Evolutionary conservation across 495 filamentous ascomycete species (phyloP), one percentile per base, ranked within the genome.

Genomic region (Hyaloscypha hepaticicola): DNA sequence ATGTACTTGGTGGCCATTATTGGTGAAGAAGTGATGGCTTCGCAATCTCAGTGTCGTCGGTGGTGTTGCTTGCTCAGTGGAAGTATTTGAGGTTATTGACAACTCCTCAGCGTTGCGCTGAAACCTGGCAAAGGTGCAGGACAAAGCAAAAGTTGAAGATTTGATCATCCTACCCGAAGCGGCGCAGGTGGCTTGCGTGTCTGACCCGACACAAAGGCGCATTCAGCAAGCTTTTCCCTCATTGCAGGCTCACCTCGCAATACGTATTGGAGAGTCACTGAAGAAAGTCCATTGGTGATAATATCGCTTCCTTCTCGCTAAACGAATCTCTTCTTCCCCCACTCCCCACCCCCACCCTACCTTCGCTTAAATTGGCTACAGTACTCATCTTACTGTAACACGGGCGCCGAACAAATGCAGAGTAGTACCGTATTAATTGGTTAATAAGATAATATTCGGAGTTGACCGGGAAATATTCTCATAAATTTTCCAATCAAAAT

Each of bases 1-100:
- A 65, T 38, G 58, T 41, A 66, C 51, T 38, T 33, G 6, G 59
- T 62, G 2, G 62, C 61, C 64, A 67, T 70, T 38, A 60, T 65
- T 53, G 21, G 22, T 53, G 8, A 25, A 53, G 1, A 53, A 8
- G 25, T 5, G 53, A 28, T 5, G 22, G 22, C 14, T 33, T 57
- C 19, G 53, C 19, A 3, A 8, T 57, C 11, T 24, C 28, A 11
- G 12, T 6, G 27, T 0, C 33, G 21, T 14, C 8, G n/a, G 56
- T 45, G 8, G 29, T 29, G 53, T 33, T 8, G 25, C 53, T 8
- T 16, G 16, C 4, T 16, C 38, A 14, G 26, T 11, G n/a, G 56
- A 38, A 45, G 3, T 29, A 21, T 7, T 31, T 21, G 56, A 58
- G n/a, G 33, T 9, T 45, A 22, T 7, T 29, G 6, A 53, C 8